Conservation (phyloP, 306 rosid genomes). For the Comarum palustre region DNA sequence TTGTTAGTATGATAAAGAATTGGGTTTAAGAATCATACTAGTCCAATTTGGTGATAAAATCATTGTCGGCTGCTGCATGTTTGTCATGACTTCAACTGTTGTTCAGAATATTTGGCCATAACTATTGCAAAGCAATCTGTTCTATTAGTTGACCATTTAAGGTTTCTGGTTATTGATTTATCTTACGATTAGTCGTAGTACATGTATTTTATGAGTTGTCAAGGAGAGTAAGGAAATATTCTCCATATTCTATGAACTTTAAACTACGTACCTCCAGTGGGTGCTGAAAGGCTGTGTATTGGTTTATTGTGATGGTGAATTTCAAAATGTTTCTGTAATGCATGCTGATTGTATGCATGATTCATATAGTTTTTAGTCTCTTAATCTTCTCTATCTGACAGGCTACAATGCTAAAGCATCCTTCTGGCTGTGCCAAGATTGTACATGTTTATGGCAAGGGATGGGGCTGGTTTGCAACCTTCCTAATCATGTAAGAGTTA, state of each 20-base stretch:
- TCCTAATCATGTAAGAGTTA: conserved; percentile 45
- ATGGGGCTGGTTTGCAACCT: conserved; percentile 82
- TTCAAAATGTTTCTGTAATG: conserved; percentile 16
- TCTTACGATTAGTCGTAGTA: background rate
- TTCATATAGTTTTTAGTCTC: conserved; percentile 4
- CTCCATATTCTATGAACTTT: background rate
- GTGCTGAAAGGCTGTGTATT: background rate
- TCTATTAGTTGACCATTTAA: background rate
- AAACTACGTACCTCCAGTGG: background rate
- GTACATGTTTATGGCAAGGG: conserved; percentile 49
- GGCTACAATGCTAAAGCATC: conserved; percentile 79
- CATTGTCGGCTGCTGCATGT: background rate
- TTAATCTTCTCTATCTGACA: conserved; percentile 38
- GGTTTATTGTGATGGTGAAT: background rate
- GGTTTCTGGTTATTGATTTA: conserved; percentile 1
- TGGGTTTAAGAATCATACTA: background rate
- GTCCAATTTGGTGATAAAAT: background rate
- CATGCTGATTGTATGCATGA: background rate
- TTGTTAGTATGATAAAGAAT: background rate
- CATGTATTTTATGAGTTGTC: background rate
- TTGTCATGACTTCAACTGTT: background rate
- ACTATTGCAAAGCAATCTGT: background rate
- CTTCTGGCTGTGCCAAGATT: conserved; percentile 82
- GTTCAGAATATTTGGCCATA: background rate
- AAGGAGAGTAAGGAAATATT: background rate